A percentile compares a stretch with the other conserved stretches of the same genome.
phyloP scores from a whole-genome alignment of 164 flowering plant species.

The Platanus orientalis region DNA sequence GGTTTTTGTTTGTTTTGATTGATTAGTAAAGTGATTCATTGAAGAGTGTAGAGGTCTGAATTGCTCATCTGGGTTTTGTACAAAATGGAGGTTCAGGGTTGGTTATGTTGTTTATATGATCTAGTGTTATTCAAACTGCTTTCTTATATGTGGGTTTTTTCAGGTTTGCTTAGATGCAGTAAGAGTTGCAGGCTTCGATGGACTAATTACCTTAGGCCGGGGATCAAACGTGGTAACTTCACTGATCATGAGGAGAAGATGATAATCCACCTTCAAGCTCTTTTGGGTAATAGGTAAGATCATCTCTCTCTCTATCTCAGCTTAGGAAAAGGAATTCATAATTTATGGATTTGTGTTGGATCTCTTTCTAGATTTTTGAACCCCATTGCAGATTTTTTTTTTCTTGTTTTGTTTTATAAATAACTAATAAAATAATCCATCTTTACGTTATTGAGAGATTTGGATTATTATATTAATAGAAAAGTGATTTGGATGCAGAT shows the following conservation, averaged over 20 bases:
- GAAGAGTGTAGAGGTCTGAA: neutral
- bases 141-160: neutral
- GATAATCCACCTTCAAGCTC: slow-evolving; percentile 58
- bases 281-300: slow-evolving; percentile 47
- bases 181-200: slow-evolving; percentile 61
- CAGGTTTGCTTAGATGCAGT: slow-evolving; percentile 51
- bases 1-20: neutral
- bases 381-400: too few species aligned
- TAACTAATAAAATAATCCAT: too few species aligned
- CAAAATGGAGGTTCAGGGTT: too few species aligned
- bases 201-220: slow-evolving; percentile 58
- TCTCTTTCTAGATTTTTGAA: too few species aligned
- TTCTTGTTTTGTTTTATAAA: too few species aligned
- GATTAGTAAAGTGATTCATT: neutral
- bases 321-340: too few species aligned
- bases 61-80: neutral
- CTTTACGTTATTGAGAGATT: neutral
- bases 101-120: neutral
- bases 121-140: neutral
- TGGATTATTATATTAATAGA: slow-evolving; percentile 4
- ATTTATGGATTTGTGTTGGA: neutral
- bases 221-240: slow-evolving; percentile 52
- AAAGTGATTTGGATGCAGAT: slow-evolving; percentile 26
- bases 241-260: slow-evolving; percentile 48
- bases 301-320: neutral